Evolutionary conservation across 352 stramenopile genomes (phyloP), one percentile per base, ranked within the genome.

Genomic region (Thalassiosira livingstoniorum): DNA sequence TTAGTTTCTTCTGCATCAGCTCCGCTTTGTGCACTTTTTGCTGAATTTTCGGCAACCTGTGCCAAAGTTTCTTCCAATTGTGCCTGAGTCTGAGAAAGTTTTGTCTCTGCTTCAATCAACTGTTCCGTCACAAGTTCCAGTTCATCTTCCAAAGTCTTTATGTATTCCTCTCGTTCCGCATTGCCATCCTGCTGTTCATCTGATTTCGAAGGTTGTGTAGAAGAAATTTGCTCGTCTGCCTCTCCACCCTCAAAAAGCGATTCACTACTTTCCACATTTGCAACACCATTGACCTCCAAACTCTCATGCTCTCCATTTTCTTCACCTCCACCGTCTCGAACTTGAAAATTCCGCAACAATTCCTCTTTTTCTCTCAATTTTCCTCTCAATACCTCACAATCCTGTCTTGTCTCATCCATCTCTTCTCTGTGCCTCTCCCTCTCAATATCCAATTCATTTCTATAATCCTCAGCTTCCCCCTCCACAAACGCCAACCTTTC

Each of bases 401-500:
- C 76, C 21, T 39, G 55, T 45, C 66, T 54, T 7, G 91, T 51
- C 58, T 90, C 88, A 31, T 91, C 84, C 55, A 94, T 51, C 47
- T 93, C 87, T 23, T 87, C 84, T 27, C 82, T 54, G 54, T 90
- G 75, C 42, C 80, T 51, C 69, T 94, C 88, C 34, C 80, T 63
- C 42, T 92, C 85, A 21, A 87, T 79, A 68, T 93, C 87, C 34
- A 94, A 76, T 66, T 94, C 88, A 32, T 89, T 79, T 71, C 82
- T 78, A 7, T 84, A 88, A 70, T 95, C 91, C 67, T 95, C 90
- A 4, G 90, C 55, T 72, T 95, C 91, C 32, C 78, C 88, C 80
- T 94, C 88, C 39, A 89, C 87, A 66, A 95, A 94, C 11, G 91
- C 90, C n/a, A 95, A 57, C 68, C 93, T 86, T 78, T 96, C 92